Evolutionary conservation across 768 basidiomycete genomes (phyloP).

Genomic region (Termitomyces bulborhizus): DNA sequence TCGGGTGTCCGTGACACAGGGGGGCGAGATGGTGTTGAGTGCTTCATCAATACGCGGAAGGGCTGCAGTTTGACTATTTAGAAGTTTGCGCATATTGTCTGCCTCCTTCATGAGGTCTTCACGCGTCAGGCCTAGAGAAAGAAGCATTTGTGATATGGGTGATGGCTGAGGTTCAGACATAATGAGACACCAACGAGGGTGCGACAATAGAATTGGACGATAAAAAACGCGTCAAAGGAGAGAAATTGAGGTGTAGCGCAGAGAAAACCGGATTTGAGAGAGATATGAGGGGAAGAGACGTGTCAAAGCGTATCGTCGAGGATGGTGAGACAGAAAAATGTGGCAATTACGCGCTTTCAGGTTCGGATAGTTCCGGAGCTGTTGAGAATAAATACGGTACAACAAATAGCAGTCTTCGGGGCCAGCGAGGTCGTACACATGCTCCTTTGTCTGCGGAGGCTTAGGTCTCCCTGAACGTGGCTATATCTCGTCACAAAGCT

Average conservation of each 20-base stretch:
- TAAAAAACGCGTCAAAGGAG: slow-evolving; percentile 6
- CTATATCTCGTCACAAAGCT: no score
- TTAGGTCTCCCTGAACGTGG: no score
- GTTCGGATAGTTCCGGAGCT: slow-evolving; percentile 2
- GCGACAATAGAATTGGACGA: neutral
- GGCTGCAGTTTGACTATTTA: slow-evolving; percentile 46
- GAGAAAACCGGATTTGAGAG: neutral
- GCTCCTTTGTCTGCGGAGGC: no score
- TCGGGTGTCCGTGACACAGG: slow-evolving; percentile 28
- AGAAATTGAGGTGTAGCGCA: neutral
- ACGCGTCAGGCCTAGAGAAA: slow-evolving; percentile 69
- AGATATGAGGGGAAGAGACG: neutral
- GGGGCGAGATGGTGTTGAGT: slow-evolving; percentile 26
- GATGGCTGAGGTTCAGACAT: slow-evolving; percentile 45
- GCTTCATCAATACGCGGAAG: slow-evolving; percentile 39
- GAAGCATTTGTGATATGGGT: slow-evolving; percentile 68
- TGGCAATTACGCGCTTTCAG: slow-evolving; percentile 3
- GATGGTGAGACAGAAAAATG: slow-evolving; percentile 9
- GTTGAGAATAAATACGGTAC: slow-evolving; percentile 8
- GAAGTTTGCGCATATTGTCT: slow-evolving; percentile 76
- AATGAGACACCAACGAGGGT: slow-evolving; percentile 11
- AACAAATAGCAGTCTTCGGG: slow-evolving; percentile 4
- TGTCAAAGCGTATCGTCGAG: slow-evolving; percentile 6
- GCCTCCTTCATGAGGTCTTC: slow-evolving; percentile 68
- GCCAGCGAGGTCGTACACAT: no score